A percentile compares a stretch with the other conserved stretches of the same genome.
Evolutionary conservation across 129 eudicot species (phyloP).

Genomic region (Ambrosia artemisiifolia): DNA sequence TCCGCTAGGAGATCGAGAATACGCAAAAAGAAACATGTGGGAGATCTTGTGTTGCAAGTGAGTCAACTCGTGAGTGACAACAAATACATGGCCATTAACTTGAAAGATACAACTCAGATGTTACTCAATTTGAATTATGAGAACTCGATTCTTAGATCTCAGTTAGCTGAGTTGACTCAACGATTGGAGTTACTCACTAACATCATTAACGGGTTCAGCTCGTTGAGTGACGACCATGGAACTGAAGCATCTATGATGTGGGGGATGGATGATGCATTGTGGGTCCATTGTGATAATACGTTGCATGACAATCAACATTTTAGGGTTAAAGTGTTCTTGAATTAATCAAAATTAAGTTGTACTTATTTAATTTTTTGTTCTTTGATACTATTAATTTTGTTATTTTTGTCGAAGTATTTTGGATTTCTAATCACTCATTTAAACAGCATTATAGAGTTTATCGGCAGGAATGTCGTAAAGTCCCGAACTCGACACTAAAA

Average conservation of each 20-base stretch:
- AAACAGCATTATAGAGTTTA: not conserved
- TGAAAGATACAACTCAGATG: slow-evolving; percentile 39
- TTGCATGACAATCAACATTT: slow-evolving; percentile 32
- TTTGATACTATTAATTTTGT: not conserved
- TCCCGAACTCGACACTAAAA: no score
- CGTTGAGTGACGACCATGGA: not conserved
- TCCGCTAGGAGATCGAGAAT: slow-evolving; percentile 75
- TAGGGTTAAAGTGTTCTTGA: slow-evolving; percentile 36
- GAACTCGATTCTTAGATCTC: slow-evolving; percentile 67
- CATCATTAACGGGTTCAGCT: slow-evolving; percentile 35
- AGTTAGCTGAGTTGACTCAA: slow-evolving; percentile 57
- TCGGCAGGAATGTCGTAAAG: no score
- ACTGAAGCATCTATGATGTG: slow-evolving; percentile 15
- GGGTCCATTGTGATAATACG: slow-evolving; percentile 41
- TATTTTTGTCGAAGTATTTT: not conserved
- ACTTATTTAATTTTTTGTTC: no score
- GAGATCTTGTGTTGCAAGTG: slow-evolving; percentile 44
- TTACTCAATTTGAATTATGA: slow-evolving; percentile 52
- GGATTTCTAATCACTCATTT: not conserved
- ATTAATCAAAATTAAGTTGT: slow-evolving; percentile 5
- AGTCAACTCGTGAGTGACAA: slow-evolving; percentile 57
- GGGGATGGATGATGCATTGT: slow-evolving; percentile 33
- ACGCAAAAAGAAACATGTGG: slow-evolving; percentile 56
- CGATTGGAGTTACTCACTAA: slow-evolving; percentile 51
- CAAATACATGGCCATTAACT: slow-evolving; percentile 32